Percentiles rank a stretch among this genome's conserved stretches.
phyloP scores from a whole-genome alignment of 2,329 filamentous ascomycete species.

The Penicillium expansum region DNA sequence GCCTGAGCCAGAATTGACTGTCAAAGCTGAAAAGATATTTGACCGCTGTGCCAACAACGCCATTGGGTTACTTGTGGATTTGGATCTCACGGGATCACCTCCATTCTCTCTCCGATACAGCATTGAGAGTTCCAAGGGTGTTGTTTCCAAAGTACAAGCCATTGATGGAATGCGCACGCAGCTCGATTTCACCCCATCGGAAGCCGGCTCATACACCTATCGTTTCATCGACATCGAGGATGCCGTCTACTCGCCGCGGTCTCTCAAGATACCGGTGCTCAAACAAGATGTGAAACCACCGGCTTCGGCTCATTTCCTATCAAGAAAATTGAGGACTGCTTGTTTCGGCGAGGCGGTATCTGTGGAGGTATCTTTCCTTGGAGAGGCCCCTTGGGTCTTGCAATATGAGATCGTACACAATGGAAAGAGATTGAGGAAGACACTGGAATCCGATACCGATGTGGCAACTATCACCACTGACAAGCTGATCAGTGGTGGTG shows the following conservation, averaged over 20 bases:
- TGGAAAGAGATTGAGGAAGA: constrained; percentile 73
- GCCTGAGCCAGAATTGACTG: constrained; percentile 73
- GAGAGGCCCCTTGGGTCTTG: constrained; percentile 81
- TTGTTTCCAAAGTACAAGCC: constrained; percentile 53
- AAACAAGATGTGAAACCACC: constrained; percentile 93
- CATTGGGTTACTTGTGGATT: constrained; percentile 80
- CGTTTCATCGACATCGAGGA: constrained; percentile 79
- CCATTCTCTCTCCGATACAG: constrained; percentile 83
- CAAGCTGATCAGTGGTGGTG: constrained; percentile 73
- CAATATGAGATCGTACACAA: constrained; percentile 93
- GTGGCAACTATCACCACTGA: constrained; percentile 72
- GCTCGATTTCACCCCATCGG: constrained; percentile 74
- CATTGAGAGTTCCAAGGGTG: constrained; percentile 60
- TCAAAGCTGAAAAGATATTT: constrained; percentile 76
- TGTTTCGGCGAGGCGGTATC: constrained; percentile 81
- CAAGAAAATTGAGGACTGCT: constrained; percentile 57
- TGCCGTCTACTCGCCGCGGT: constrained; percentile 69
- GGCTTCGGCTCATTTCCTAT: constrained; percentile 70
- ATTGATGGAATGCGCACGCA: constrained; percentile 76
- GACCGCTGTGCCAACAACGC: constrained; percentile 95
- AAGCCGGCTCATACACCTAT: constrained; percentile 84
- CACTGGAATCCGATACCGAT: constrained; percentile 61
- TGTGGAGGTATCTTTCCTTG: constrained; percentile 70
- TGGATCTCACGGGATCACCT: constrained; percentile 88
- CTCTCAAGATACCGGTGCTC: constrained; percentile 62